Conservation (phyloP, 2,329 filamentous ascomycete genomes). For the Microcyclosporella mali region DNA sequence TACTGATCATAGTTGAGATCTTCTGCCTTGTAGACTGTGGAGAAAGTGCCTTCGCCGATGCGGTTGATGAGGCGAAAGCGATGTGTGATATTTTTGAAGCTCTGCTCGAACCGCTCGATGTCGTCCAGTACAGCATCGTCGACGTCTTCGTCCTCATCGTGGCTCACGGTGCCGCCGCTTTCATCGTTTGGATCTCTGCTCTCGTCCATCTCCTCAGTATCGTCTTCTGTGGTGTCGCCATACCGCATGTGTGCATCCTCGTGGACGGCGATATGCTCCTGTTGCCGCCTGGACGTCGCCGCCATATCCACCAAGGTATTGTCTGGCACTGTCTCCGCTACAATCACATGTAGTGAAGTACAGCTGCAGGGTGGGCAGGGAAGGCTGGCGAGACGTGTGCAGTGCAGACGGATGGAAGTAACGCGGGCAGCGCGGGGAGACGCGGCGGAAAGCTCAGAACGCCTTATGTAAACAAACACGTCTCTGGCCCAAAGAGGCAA, state of each 20-base stretch:
- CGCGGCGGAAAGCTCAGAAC: background rate
- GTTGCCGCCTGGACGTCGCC: slow-evolving; percentile 10
- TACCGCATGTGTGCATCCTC: slow-evolving; percentile 14
- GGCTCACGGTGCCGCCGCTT: slow-evolving; percentile 46
- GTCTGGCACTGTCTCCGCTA: too few relatives aligned
- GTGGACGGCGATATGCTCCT: slow-evolving; percentile 20
- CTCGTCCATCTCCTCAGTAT: slow-evolving; percentile 40
- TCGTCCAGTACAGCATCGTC: slow-evolving; percentile 70
- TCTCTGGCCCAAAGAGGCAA: too few relatives aligned
- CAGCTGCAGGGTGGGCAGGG: background rate
- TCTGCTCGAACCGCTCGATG: slow-evolving; percentile 75
- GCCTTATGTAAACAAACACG: too few relatives aligned
- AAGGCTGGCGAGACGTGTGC: background rate
- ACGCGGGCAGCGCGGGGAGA: background rate
- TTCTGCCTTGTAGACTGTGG: slow-evolving; percentile 97
- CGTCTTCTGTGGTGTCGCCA: slow-evolving; percentile 30
- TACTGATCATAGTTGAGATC: slow-evolving; percentile 80
- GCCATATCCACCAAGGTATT: slow-evolving; percentile 14
- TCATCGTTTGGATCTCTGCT: slow-evolving; percentile 46
- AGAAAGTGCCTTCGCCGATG: slow-evolving; percentile 97
- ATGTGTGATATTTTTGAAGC: slow-evolving; percentile 76
- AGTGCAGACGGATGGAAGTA: background rate
- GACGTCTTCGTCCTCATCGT: slow-evolving; percentile 55
- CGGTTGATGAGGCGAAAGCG: slow-evolving; percentile 89
- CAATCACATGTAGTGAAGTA: background rate